Conservation (phyloP, 352 stramenopile species). For the Phytophthora capsici region DNA sequence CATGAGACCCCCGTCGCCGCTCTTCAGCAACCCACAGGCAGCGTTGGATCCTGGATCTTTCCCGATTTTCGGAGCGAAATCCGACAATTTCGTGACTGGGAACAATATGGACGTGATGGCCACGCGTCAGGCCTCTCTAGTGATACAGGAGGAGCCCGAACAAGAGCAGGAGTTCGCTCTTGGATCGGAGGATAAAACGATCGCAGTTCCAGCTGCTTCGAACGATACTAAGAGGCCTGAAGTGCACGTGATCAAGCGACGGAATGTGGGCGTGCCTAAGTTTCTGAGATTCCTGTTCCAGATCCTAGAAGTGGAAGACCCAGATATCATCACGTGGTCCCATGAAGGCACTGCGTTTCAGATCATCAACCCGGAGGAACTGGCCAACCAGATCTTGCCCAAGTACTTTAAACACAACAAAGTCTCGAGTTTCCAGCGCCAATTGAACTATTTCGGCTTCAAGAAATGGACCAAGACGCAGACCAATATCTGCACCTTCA, state of each 20-base stretch:
- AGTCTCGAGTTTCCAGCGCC: conserved; percentile 77
- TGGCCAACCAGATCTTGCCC: conserved; percentile 62
- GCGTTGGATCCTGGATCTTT: conserved; percentile 6
- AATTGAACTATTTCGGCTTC: conserved; percentile 86
- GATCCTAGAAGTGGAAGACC: conserved; percentile 72
- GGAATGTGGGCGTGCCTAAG: conserved; percentile 75
- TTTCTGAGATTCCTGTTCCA: conserved; percentile 75
- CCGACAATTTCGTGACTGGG: neutral
- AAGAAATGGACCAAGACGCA: conserved; percentile 88
- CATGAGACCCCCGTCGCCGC: conserved; percentile 5
- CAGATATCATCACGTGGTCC: conserved; percentile 65
- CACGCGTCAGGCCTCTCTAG: conserved; percentile 31
- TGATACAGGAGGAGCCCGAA: conserved; percentile 30
- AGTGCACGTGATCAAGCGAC: conserved; percentile 47
- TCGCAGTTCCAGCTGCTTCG: too few species aligned
- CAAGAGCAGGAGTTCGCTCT: conserved; percentile 22
- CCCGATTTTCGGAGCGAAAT: conserved; percentile 17
- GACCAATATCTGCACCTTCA: conserved; percentile 79
- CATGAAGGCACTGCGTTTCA: conserved; percentile 76
- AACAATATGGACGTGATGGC: conserved; percentile 13
- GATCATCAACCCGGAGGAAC: conserved; percentile 66
- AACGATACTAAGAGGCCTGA: conserved; percentile 8
- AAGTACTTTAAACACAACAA: conserved; percentile 88
- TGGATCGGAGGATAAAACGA: neutral
- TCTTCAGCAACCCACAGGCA: conserved; percentile 7